These are phyloP conservation scores for Prunus padus DNA, from an alignment of 306 rosid genomes.

Conservation along the genomic window DNA sequence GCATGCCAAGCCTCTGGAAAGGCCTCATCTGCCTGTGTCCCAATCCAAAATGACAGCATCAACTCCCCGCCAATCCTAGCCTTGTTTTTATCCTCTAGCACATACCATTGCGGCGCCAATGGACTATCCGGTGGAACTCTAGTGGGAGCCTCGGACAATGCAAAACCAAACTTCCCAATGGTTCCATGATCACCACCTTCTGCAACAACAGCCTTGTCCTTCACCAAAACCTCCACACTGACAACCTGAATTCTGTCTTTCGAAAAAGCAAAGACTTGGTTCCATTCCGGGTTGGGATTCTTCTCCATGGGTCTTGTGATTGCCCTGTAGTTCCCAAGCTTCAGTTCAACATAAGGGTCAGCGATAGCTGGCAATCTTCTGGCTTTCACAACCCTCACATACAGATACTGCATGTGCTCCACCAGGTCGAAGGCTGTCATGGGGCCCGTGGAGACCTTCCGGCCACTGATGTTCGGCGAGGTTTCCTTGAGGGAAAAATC, in stretches of 20 bases:
- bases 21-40: constrained; percentile 24
- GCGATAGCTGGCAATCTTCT: constrained; percentile 10
- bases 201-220: constrained; percentile 10
- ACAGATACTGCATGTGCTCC: constrained; percentile 28
- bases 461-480: constrained; percentile 21
- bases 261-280: constrained; percentile 19
- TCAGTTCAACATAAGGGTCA: constrained; percentile 13
- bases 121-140: constrained; percentile 22
- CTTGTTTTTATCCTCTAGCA: constrained; percentile 4
- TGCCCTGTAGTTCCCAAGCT: constrained; percentile 18
- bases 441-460: constrained; percentile 1
- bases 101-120: constrained; percentile 20
- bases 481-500: constrained; percentile 29
- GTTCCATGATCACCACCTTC: background rate
- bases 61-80: constrained; percentile 8
- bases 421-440: constrained; percentile 24
- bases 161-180: constrained; percentile 10
- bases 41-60: constrained; percentile 19
- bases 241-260: constrained; percentile 7
- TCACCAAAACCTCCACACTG: constrained; percentile 8
- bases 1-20: constrained; percentile 21
- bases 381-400: constrained; percentile 25
- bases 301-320: background rate
- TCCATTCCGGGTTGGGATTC: constrained; percentile 8
- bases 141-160: background rate